A percentile compares a stretch with the other conserved stretches of the same genome.
Evolutionary conservation across 179 eudicot species (phyloP).

Genomic region (Nepenthes alata): DNA sequence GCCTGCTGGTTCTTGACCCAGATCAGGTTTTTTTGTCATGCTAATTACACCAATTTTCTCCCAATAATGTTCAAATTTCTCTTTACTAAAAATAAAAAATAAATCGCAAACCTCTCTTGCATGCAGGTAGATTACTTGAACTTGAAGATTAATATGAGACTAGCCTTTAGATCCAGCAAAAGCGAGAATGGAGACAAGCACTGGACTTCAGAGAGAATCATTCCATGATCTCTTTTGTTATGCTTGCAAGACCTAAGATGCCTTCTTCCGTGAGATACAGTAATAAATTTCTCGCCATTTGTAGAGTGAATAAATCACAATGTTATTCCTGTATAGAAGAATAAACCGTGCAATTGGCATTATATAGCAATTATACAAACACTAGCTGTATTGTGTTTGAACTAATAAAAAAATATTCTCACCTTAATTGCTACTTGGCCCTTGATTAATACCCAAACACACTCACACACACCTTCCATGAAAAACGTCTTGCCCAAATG

Average conservation of each 20-base stretch:
- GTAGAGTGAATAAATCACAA: no score
- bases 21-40: conserved; percentile 40
- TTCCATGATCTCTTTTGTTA: conserved; percentile 24
- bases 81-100: background rate
- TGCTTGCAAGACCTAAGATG: background rate
- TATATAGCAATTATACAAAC: no score
- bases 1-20: conserved; percentile 69
- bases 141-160: conserved; percentile 55
- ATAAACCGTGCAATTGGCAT: no score
- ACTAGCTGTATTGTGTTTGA: no score
- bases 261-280: no score
- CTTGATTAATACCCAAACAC: no score
- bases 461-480: background rate
- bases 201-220: conserved; percentile 42
- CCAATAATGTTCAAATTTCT: background rate
- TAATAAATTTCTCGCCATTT: background rate
- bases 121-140: conserved; percentile 81
- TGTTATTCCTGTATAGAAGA: no score
- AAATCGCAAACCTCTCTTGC: conserved; percentile 1
- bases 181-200: conserved; percentile 31
- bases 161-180: conserved; percentile 23
- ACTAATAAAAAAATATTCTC: no score
- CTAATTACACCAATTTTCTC: background rate
- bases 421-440: no score
- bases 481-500: conserved; percentile 12